Base-by-base conservation (phyloP, 495 filamentous ascomycete genomes). In the Trichoderma orchidacearum region DNA sequence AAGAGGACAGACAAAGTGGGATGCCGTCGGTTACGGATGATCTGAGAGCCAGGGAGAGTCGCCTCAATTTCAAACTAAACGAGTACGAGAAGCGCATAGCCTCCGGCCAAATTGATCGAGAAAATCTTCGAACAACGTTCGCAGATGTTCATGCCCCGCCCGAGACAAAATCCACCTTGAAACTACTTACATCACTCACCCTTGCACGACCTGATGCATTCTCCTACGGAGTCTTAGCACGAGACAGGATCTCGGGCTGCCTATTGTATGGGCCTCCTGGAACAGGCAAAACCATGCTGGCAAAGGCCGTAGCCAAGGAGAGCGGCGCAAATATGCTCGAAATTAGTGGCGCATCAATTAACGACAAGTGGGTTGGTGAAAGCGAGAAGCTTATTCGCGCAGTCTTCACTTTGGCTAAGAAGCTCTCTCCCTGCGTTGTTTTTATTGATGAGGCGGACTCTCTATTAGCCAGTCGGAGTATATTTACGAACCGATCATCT, bases 381-480 rank as follows among this genome's bases (percentile, higher is more conserved):
- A 86, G 86, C 51, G 93, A 98, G 74, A 97, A 97, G 79, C 97
- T 95, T 66, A 87, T 98, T 58, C 84, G 84, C 38, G 93, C 93
- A 0, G 85, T 98, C 32, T 98, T 98, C 72, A 83, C 80, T 1
- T 74, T 98, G 0, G 94, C 93, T 2, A 86, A 88, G 68, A 96
- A 96, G 66, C 80, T 96, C 18, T 83, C 84, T n/a, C 93, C 93
- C 3, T 89, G 90, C 64, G 84, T 98, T 0, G 87, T 98, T 23
- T 98, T 98, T 72, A 89, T 98, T 61, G 93, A 98, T 68, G 93
- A 98, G 68, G 94, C 90, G 7, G 93, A 98, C 66, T 86, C 91
- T 5, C 83, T 98, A 38, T 86, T 98, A 58, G 84, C 86, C 15
- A 80, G 85, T 2, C 82, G 93, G 25, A 78, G 83, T 38, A 74